phyloP scores from a whole-genome alignment of 2,329 filamentous ascomycete species.

The Penicillium sp. region DNA sequence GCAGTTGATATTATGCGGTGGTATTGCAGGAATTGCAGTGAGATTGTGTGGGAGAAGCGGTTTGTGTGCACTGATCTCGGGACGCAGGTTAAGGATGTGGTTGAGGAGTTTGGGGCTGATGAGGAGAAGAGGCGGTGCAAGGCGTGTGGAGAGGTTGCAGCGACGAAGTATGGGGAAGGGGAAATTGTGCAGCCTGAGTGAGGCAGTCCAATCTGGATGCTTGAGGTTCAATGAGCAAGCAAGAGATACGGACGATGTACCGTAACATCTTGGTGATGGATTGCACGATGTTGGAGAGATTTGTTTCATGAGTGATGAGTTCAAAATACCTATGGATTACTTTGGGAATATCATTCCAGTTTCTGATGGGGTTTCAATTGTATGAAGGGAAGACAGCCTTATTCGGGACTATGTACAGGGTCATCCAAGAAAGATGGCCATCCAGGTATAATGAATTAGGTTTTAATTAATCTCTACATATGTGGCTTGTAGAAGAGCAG shows the following conservation, averaged over 20 bases:
- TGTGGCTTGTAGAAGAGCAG: background rate
- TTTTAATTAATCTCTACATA: slow-evolving; percentile 13
- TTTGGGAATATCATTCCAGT: background rate
- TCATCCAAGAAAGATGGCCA: background rate
- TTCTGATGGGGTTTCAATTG: background rate
- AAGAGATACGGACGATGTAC: background rate
- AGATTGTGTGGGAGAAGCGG: slow-evolving; percentile 77
- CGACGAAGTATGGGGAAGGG: slow-evolving; percentile 48
- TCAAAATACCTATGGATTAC: background rate
- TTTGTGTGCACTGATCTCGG: slow-evolving; percentile 91
- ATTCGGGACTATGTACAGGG: background rate
- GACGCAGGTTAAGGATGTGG: slow-evolving; percentile 90
- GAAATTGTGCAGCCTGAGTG: slow-evolving; percentile 47
- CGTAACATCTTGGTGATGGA: background rate
- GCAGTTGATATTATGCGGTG: slow-evolving; percentile 80
- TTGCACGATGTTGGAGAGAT: background rate
- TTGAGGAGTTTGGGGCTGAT: slow-evolving; percentile 75
- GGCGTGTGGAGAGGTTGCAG: slow-evolving; percentile 74
- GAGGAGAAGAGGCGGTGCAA: slow-evolving; percentile 72
- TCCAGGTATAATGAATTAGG: slow-evolving; percentile 4
- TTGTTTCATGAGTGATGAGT: slow-evolving; percentile 14
- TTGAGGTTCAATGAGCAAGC: slow-evolving; percentile 1
- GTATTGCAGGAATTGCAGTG: slow-evolving; percentile 77
- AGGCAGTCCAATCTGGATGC: background rate
- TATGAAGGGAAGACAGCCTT: background rate